Conservation (phyloP, 176 grass and related monocot species). For the Panicum miliaceum region DNA sequence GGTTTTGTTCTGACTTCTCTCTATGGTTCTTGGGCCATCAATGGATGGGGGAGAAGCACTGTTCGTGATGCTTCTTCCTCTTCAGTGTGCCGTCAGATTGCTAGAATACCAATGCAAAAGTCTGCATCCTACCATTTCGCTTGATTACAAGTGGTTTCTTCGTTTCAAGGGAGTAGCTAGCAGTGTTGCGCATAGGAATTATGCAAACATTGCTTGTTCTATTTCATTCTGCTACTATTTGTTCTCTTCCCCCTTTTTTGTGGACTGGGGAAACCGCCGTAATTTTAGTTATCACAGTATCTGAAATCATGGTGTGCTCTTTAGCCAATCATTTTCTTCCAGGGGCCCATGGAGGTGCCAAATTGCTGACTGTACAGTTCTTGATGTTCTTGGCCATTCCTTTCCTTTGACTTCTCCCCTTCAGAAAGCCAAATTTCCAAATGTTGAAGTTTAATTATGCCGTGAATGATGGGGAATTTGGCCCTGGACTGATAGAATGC, state of each 20-base stretch:
- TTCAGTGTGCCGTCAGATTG: neutral
- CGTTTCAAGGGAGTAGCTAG: neutral
- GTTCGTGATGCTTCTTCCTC: neutral
- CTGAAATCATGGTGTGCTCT: neutral
- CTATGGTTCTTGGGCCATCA: neutral
- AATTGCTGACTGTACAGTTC: constrained; percentile 12
- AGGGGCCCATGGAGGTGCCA: neutral
- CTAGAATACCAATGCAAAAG: neutral
- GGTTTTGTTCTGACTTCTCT: neutral
- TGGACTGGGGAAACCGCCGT: neutral
- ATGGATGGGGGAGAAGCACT: neutral
- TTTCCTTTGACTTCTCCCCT: constrained; percentile 38
- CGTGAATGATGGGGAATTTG: constrained; percentile 22
- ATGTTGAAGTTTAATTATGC: neutral
- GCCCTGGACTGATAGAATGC: neutral
- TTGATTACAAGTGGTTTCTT: neutral
- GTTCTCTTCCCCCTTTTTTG: neutral
- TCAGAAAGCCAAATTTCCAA: neutral
- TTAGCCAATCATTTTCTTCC: neutral
- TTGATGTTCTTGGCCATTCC: neutral
- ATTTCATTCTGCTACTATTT: constrained; percentile 19
- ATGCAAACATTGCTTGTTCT: neutral
- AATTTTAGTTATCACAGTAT: neutral
- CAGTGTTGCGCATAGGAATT: neutral
- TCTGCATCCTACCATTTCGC: constrained; percentile 16